Base-by-base conservation (phyloP, 139 green algal species). In the Chlorella sp. region DNA sequence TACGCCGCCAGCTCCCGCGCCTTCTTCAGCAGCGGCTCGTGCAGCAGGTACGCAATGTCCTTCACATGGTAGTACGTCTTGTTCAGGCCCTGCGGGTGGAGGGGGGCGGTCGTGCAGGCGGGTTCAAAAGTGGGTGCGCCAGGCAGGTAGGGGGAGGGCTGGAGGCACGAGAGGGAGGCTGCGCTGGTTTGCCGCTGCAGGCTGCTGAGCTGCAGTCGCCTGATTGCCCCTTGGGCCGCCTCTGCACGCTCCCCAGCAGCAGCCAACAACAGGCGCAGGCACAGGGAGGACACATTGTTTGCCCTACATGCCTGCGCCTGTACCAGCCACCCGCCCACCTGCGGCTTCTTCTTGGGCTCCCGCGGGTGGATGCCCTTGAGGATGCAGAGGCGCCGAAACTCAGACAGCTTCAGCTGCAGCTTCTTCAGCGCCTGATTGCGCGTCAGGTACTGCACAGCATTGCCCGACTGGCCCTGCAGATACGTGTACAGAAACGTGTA, bases 11-110 rank as follows among this genome's bases (percentile, higher is more conserved):
- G 85, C 82, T 94, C 88, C 60, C 91, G 69, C 73, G 57, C 88
- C 96, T 97, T 97, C 32, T 97, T 91, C 2, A 99, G 94, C 60
- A 99, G 93, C 9, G 97, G 98, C 93, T 99, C 98, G 86, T 99
- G 98, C 36, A 95, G 89, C 66, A 99, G 93, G 91, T 97, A 99
- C 88, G 96, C 96, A 88, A 99, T 98, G 92, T 99, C 98, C 93
- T 99, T 99, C 37, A 96, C 88, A 89, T 99, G 98, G 93, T 99
- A 99, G 93, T 99, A 99, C 4, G 98, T 99, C 93, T 99, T 99
- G 94, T 98, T 95, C 61, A 95, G 94, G 1, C 98, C 98, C 60
- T 97, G 93, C 30, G 84, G 39, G 37, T 11, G 36, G 37, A 32
- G 76, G 32, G 34, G 36, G 5, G 76, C 37, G 9, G 48, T 57